Percentiles rank a stretch among this genome's conserved stretches.
Conservation (phyloP, 139 green algal genomes). For the Chlorella sp. region DNA sequence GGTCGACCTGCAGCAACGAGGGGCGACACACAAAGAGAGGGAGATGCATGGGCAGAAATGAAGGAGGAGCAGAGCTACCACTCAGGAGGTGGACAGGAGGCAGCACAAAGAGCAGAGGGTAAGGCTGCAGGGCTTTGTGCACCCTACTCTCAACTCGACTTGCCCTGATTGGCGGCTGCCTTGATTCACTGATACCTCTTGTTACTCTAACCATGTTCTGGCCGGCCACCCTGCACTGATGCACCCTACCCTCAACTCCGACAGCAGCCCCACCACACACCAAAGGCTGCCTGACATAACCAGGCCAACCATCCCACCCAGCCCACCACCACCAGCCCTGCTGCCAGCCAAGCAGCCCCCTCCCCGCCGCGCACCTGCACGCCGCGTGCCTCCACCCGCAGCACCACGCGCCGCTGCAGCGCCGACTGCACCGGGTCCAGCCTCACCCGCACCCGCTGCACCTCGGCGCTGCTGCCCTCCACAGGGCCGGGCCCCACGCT, state of each 20-base stretch:
- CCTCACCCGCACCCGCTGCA: conserved; percentile 54
- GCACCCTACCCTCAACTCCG: neutral
- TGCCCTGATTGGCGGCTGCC: too few species aligned
- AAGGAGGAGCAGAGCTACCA: neutral
- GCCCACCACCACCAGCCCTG: neutral
- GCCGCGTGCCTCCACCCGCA: conserved; percentile 47
- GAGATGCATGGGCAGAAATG: neutral
- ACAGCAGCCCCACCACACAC: too few species aligned
- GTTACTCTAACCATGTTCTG: too few species aligned
- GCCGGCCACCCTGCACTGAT: neutral
- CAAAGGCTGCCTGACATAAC: too few species aligned
- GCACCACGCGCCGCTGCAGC: conserved; percentile 63
- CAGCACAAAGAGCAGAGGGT: too few species aligned
- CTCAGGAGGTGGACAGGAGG: neutral
- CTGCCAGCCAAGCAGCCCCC: too few species aligned
- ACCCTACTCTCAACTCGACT: too few species aligned
- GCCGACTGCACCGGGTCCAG: conserved; percentile 65
- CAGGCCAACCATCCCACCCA: too few species aligned
- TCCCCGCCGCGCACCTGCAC: conserved; percentile 53
- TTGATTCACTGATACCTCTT: too few species aligned
- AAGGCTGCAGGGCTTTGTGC: too few species aligned
- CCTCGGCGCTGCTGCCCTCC: conserved; percentile 55
- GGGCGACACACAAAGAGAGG: neutral
- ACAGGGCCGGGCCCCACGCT: conserved; percentile 54
- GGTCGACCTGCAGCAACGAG: conserved; percentile 39